phyloP scores from a whole-genome alignment of 192 early-diverging fungal species.

The Coemansia sp. region DNA sequence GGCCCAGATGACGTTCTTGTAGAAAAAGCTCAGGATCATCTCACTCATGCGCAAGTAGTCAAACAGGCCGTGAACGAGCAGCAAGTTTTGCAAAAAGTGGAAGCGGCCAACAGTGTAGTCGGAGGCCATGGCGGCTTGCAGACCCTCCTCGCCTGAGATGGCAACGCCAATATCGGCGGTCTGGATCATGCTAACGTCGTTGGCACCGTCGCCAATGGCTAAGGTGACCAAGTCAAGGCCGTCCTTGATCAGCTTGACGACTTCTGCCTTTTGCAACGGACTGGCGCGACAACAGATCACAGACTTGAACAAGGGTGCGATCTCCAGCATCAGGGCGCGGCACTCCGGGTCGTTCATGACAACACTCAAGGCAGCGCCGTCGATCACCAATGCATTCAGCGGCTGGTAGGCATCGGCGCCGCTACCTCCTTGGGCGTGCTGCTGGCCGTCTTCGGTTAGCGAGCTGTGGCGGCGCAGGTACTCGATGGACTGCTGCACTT shows the following conservation, averaged over 20 bases:
- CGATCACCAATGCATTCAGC: slow-evolving; percentile 80
- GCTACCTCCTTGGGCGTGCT: slow-evolving; percentile 29
- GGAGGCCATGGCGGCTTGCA: slow-evolving; percentile 91
- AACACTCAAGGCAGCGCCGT: slow-evolving; percentile 81
- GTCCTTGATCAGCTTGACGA: slow-evolving; percentile 85
- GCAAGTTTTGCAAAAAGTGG: slow-evolving; percentile 76
- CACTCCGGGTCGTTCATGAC: slow-evolving; percentile 64
- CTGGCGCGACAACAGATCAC: slow-evolving; percentile 96
- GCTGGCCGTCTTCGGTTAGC: slow-evolving; percentile 37
- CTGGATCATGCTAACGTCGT: slow-evolving; percentile 99
- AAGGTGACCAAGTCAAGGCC: slow-evolving; percentile 83
- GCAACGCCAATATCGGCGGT: slow-evolving; percentile 94
- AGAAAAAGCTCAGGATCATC: slow-evolving; percentile 92
- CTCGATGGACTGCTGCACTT: slow-evolving; percentile 52
- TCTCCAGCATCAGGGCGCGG: slow-evolving; percentile 68
- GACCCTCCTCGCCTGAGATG: slow-evolving; percentile 93
- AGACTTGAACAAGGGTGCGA: slow-evolving; percentile 79
- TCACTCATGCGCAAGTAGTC: slow-evolving; percentile 82
- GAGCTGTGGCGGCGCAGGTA: slow-evolving; percentile 53
- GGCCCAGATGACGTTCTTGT: slow-evolving; percentile 93
- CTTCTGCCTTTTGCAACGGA: slow-evolving; percentile 94
- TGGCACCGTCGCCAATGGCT: slow-evolving; percentile 96
- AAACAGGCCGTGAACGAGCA: slow-evolving; percentile 95
- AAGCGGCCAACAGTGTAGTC: slow-evolving; percentile 96
- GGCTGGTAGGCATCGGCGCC: slow-evolving; percentile 49